Evolutionary conservation across 305 asterid genomes (phyloP).

Genomic region (Fraxinus latifolia): DNA sequence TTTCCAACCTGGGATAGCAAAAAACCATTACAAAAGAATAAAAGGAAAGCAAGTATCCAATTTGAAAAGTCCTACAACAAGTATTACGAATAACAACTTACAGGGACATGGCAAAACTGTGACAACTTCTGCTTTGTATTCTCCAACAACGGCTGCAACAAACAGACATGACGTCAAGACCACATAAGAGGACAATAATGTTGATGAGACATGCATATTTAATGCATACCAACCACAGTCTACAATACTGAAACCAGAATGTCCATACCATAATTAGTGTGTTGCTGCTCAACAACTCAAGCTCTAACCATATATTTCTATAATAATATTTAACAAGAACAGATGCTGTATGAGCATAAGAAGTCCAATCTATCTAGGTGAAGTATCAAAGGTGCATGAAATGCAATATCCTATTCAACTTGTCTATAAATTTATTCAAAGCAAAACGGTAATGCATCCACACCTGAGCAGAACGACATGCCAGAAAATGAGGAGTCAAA

Average conservation of each 20-base stretch:
- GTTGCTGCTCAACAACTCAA: background rate
- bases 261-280: background rate
- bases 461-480: constrained; percentile 94
- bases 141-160: constrained; percentile 77
- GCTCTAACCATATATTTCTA: background rate
- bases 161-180: background rate
- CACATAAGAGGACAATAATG: background rate
- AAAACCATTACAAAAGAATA: background rate
- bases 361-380: background rate
- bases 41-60: background rate
- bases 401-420: background rate
- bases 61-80: background rate
- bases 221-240: background rate
- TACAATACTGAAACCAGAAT: background rate
- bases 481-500: constrained; percentile 86
- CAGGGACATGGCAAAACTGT: constrained; percentile 90
- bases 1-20: constrained; percentile 46
- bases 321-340: background rate
- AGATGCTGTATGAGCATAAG: background rate
- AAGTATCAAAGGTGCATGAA: constrained; percentile 9
- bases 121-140: constrained; percentile 76
- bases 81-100: constrained; percentile 36
- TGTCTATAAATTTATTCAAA: background rate
- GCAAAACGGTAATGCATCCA: background rate
- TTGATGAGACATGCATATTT: background rate